These are phyloP conservation scores for Diutina siamensis DNA, from an alignment of 1,139 yeast species.

Conservation along the genomic window DNA sequence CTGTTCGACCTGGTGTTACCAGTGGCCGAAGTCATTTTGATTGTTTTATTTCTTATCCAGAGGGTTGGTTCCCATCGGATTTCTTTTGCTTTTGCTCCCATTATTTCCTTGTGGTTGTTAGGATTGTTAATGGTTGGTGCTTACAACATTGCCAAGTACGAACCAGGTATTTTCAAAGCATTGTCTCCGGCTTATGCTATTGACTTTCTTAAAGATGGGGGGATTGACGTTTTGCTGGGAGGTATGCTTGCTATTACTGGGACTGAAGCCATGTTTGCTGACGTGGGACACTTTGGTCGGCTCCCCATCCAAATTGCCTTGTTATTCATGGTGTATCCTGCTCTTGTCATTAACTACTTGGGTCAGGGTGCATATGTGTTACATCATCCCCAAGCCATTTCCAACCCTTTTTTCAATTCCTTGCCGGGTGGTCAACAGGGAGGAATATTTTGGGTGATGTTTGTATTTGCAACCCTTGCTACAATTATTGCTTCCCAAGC, in stretches of 20 bases:
- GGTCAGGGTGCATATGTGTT: slow-evolving; percentile 47
- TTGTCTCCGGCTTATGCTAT: slow-evolving; percentile 43
- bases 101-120: slow-evolving; percentile 39
- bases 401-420: slow-evolving; percentile 36
- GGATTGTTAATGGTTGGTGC: slow-evolving; percentile 35
- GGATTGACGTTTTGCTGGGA: slow-evolving; percentile 35
- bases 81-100: slow-evolving; percentile 39
- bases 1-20: slow-evolving; percentile 27
- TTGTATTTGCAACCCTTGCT: slow-evolving; percentile 40
- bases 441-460: slow-evolving; percentile 39
- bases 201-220: slow-evolving; percentile 24
- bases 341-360: slow-evolving; percentile 37
- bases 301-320: slow-evolving; percentile 38
- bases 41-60: slow-evolving; percentile 33
- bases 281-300: slow-evolving; percentile 44
- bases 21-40: slow-evolving; percentile 36
- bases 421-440: slow-evolving; percentile 39
- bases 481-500: slow-evolving; percentile 54
- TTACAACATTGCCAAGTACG: slow-evolving; percentile 27
- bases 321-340: slow-evolving; percentile 34
- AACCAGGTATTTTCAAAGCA: slow-evolving; percentile 34
- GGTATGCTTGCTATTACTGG: slow-evolving; percentile 49
- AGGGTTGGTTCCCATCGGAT: slow-evolving; percentile 34
- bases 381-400: slow-evolving; percentile 25
- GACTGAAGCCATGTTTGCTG: slow-evolving; percentile 54